phyloP scores from a whole-genome alignment of 305 asterid species.

The Solanum chacoense region DNA sequence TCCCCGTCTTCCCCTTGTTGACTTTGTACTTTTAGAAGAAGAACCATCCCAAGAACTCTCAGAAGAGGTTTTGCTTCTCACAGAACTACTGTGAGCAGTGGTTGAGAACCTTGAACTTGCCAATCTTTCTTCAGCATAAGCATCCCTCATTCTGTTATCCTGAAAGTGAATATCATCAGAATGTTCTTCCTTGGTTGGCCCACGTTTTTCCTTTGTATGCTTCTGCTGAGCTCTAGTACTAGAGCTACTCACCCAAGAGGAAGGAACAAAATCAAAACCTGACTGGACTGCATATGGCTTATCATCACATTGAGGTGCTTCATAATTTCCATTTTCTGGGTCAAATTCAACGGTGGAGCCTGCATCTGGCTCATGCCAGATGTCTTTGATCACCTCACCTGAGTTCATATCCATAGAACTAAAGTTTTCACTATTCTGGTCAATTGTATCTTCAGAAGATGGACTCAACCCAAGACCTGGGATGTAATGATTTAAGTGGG shows the following conservation, averaged over 20 bases:
- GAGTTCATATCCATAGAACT: conserved; percentile 44
- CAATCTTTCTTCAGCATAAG: conserved; percentile 60
- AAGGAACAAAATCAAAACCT: conserved; percentile 52
- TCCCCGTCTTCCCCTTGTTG: conserved; percentile 59
- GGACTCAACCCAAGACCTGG: conserved; percentile 47
- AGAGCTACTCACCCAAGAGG: conserved; percentile 38
- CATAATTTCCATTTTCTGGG: conserved; percentile 44
- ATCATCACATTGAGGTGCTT: conserved; percentile 28
- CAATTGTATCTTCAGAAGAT: conserved; percentile 45
- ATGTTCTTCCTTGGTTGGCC: conserved; percentile 37
- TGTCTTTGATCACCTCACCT: conserved; percentile 42
- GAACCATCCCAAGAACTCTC: conserved; percentile 97
- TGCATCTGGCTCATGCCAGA: conserved; percentile 63
- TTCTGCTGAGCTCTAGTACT: conserved; percentile 50
- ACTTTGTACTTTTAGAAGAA: conserved; percentile 40
- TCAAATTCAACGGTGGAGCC: conserved; percentile 38
- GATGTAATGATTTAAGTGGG: conserved; percentile 50
- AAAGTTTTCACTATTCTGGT: conserved; percentile 43
- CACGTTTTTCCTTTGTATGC: conserved; percentile 50
- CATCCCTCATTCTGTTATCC: conserved; percentile 46
- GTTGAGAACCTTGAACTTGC: conserved; percentile 77
- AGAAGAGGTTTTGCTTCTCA: conserved; percentile 82
- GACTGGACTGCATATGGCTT: conserved; percentile 31
- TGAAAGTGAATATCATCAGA: conserved; percentile 34
- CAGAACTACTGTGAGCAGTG: conserved; percentile 57